These are phyloP conservation scores for Syzygium malaccense DNA, from an alignment of 441 rosid species.

Conservation along the genomic window DNA sequence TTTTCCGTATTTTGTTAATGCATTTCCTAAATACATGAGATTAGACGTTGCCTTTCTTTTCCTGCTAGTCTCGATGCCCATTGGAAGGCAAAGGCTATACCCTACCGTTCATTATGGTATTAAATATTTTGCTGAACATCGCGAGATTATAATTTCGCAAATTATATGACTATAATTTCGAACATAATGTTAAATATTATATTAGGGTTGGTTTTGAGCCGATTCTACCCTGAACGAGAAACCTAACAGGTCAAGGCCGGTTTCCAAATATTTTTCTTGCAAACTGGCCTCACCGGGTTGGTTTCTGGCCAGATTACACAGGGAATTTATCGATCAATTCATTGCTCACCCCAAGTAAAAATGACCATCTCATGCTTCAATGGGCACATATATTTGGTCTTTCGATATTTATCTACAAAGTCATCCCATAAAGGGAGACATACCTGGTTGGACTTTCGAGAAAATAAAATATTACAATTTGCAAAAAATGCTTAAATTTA, in stretches of 20 bases:
- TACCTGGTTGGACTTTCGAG: not conserved
- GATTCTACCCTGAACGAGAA: not conserved
- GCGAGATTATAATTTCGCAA: not conserved
- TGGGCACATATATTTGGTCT: not conserved
- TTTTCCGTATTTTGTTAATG: not conserved
- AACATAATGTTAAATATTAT: not conserved
- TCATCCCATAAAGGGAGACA: not conserved
- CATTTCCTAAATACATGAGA: not conserved
- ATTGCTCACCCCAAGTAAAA: not conserved
- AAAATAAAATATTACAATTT: not conserved
- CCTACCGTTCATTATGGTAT: not conserved
- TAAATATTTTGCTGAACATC: not conserved
- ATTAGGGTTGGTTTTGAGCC: not conserved
- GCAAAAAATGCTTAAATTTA: not conserved
- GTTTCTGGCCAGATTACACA: rapidly evolving
- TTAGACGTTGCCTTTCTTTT: not conserved
- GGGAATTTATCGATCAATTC: rapidly evolving
- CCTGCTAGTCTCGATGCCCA: not conserved
- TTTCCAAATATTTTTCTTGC: not conserved
- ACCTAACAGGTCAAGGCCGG: rapidly evolving
- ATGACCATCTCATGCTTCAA: not conserved
- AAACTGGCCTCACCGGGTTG: rapidly evolving
- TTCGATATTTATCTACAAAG: not conserved
- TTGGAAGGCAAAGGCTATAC: not conserved
- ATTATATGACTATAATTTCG: not conserved